Evolutionary conservation across 2,329 filamentous ascomycete species (phyloP), one percentile per base, ranked within the genome.

Genomic region (Penicillium psychrosexuale): DNA sequence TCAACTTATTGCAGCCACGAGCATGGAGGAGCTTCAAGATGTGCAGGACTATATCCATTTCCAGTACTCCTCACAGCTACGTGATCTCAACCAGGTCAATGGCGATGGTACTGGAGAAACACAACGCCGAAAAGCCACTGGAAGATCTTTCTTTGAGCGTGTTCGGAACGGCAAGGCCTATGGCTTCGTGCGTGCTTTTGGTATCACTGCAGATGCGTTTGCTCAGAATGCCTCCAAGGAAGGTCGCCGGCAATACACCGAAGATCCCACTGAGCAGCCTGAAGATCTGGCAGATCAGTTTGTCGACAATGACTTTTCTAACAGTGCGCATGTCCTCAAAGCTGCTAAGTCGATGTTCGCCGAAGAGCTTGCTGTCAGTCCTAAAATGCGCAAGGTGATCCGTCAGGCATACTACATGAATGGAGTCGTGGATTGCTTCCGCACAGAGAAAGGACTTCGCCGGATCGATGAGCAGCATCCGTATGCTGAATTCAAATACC

Each of bases 401-500:
- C 84, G 94, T 47, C 84, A 85, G 63, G 86, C 86, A 46, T 96
- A 90, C 73, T 97, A 97, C 68, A 84, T 86, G 68, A 87, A 87
- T 62, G 91, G 91, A 24, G 83, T 89, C 53, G 86, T 99, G 57
- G 91, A 93, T 76, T 96, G 92, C 71, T 85, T 84, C 58, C 86
- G 94, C 52, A 99, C 94, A 0, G 92, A 97, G 57, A 99, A 97
- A 75, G 94, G 94, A 28, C 78, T 97, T 50, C 89, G 90, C 54
- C 90, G 90, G 68, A 97, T 99, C 63, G 92, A 96, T 65, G 93
- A 97, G 58, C 86, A 94, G 24, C 92, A 97, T 67, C 91, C 91
- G 0, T 97, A 95, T 73, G 97, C 97, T 70, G 94, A 97, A 73
- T 90, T 99, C 78, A 96, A 99, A 74, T 99, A 99, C 66, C 81